A percentile compares a stretch with the other conserved stretches of the same genome.
phyloP scores from a whole-genome alignment of 176 grass and related monocot species.

The Aegilops longissima region DNA sequence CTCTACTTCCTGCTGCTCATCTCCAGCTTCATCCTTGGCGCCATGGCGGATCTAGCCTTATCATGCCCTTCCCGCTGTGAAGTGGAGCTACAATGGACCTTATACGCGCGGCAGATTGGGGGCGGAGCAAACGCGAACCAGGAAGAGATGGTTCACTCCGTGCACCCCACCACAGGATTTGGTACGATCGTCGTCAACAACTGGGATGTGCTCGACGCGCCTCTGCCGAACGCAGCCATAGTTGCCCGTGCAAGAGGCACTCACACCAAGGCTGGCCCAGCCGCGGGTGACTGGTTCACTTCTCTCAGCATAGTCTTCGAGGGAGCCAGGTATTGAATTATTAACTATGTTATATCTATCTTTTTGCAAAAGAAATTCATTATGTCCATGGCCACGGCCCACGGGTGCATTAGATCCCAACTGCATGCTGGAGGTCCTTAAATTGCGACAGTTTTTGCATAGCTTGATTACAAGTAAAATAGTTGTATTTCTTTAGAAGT shows the following conservation, averaged over 20 bases:
- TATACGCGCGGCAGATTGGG: not conserved
- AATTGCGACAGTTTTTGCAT: not conserved
- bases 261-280: not conserved
- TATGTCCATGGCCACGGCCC: too few relatives aligned
- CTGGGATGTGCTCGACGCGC: not conserved
- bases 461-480: too few relatives aligned
- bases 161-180: not conserved
- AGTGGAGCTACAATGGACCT: not conserved
- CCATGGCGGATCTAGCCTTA: not conserved
- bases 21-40: not conserved
- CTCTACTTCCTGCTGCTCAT: not conserved
- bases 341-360: too few relatives aligned
- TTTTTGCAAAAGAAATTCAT: too few relatives aligned
- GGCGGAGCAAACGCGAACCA: not conserved
- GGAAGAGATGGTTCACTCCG: not conserved
- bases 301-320: not conserved
- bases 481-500: too few relatives aligned
- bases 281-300: not conserved
- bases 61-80: not conserved
- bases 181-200: not conserved
- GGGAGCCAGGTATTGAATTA: not conserved
- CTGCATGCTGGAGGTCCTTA: not conserved
- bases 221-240: not conserved
- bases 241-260: not conserved
- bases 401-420: not conserved